Base-by-base conservation (phyloP, 2,329 filamentous ascomycete species). In the Penicillium verrucosum region DNA sequence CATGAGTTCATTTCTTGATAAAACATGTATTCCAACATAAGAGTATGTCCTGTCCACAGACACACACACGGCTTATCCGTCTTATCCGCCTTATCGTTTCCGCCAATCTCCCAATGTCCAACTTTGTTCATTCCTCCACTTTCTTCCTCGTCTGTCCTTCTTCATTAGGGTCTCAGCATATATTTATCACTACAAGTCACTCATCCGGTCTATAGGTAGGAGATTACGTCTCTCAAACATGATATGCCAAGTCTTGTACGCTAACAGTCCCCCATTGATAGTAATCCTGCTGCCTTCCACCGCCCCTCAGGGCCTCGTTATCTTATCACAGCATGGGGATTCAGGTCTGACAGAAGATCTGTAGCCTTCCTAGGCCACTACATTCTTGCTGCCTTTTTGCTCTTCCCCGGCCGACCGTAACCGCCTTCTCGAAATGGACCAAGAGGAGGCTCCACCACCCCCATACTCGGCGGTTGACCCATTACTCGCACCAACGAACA, bases 391-490 rank as follows among this genome's bases (percentile, higher is more conserved):
- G n/a, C 30, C 23, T n/a, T n/a, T n/a, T 56, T 45, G 30, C 30
- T 40, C 16, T 38, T 40, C 12, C 36, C 37, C 37, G 36, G 36
- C n/a, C n/a, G 48, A 44, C 37, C 29, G n/a, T 54, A 36, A 16
- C 11, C 32, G 51, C 37, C 38, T 44, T 56, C 41, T 44, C 61
- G 58, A 56, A 58, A 73, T 73, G 71, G 70, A 73, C 55, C 63
- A 68, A 51, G 73, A 76, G 32, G 74, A 75, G 52, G 71, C 69
- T 58, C 75, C 75, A 63, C 74, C 73, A 58, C 73, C 75, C 51
- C 75, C 75, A 29, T 77, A 77, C 61, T 73, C 75, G 57, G 67
- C 73, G 38, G 67, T 74, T 50, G 75, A 77, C 56, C 74, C 75
- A 38, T 65, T 76, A 50, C 54, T 65, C 43, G 49, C 62, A 25